Percentiles rank a stretch among this genome's conserved stretches.
Evolutionary conservation across 768 basidiomycete genomes (phyloP).

Genomic region (Lentinula sp.): DNA sequence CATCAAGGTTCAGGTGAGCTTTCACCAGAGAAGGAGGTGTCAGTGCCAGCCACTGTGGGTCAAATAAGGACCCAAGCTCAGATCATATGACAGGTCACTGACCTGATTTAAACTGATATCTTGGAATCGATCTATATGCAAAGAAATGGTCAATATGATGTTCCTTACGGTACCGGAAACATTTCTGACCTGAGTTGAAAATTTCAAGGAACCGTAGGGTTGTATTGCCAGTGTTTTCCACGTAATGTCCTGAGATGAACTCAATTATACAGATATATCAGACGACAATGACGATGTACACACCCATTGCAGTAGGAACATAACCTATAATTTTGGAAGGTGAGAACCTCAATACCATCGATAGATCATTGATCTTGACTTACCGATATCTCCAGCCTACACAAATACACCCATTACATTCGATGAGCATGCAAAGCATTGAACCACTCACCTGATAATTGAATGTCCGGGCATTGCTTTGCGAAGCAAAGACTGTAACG

Average conservation of each 20-base stretch:
- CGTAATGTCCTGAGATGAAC: slow-evolving; percentile 46
- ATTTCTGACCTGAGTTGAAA: slow-evolving; percentile 42
- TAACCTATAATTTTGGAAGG: slow-evolving; percentile 29
- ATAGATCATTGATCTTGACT: slow-evolving; percentile 3
- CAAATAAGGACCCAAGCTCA: neutral
- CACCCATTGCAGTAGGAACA: slow-evolving; percentile 52
- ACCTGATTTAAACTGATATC: slow-evolving; percentile 30
- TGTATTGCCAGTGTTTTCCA: slow-evolving; percentile 60
- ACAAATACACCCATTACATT: neutral
- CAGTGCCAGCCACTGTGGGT: slow-evolving; percentile 32
- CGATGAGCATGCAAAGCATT: neutral
- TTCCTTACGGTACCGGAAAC: neutral
- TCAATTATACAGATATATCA: neutral
- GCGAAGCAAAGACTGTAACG: slow-evolving; percentile 50
- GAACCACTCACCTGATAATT: slow-evolving; percentile 44
- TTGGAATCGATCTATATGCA: slow-evolving; percentile 34
- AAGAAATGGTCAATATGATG: neutral
- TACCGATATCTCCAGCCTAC: slow-evolving; percentile 55
- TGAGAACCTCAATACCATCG: too few species aligned
- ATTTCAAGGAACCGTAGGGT: slow-evolving; percentile 57
- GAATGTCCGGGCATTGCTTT: slow-evolving; percentile 50
- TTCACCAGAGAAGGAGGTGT: slow-evolving; percentile 36
- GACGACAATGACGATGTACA: neutral
- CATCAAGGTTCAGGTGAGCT: slow-evolving; percentile 32
- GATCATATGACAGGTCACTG: neutral